Conservation (phyloP, 257 asterid species). For the Gardenia jasminoides region DNA sequence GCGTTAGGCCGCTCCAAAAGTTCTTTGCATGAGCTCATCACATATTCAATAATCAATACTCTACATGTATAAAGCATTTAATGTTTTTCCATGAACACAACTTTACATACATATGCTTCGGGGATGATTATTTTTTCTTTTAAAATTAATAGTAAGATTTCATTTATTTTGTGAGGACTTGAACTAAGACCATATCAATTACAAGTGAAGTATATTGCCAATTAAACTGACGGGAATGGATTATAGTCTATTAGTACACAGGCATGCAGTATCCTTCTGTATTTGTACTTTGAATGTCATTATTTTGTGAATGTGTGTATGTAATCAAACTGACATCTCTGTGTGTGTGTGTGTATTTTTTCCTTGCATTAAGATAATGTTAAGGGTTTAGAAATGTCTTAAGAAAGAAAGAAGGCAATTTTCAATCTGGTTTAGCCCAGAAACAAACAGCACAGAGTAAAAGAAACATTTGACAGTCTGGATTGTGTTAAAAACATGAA, state of each 20-base stretch:
- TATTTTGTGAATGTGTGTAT: too few species aligned
- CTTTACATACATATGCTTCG: background rate
- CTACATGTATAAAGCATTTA: background rate
- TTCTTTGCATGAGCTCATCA: too few species aligned
- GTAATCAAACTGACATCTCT: background rate
- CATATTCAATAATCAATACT: background rate
- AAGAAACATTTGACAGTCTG: conserved; percentile 11
- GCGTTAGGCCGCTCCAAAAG: conserved; percentile 3
- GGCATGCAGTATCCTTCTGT: background rate
- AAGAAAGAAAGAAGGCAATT: background rate
- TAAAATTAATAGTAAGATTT: background rate
- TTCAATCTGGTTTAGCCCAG: background rate
- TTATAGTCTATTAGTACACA: background rate
- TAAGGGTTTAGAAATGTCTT: background rate
- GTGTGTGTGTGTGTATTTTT: too few species aligned
- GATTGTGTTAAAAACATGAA: background rate
- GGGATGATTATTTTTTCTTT: too few species aligned
- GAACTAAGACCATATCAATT: too few species aligned
- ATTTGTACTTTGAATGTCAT: background rate
- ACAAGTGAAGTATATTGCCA: too few species aligned
- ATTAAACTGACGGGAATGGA: background rate
- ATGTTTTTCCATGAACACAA: background rate
- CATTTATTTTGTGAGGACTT: too few species aligned
- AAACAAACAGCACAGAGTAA: background rate
- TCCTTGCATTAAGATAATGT: background rate